Conservation (phyloP, 192 early-diverging fungal genomes). For the Jimgerdemannia flammicorona region DNA sequence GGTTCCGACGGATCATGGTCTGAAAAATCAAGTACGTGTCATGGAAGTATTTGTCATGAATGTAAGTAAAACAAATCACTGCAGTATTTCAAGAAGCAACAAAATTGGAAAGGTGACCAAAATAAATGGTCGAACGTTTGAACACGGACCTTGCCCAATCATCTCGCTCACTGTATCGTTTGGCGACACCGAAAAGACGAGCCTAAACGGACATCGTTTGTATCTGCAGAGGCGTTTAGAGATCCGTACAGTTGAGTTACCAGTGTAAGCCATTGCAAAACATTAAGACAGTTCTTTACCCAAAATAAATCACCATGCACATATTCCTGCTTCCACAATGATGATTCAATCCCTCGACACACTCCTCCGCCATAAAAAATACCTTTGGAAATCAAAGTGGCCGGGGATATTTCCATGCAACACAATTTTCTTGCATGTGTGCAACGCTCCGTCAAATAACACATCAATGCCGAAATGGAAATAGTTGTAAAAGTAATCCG, state of each 20-base stretch:
- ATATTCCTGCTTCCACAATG: neutral
- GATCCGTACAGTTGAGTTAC: neutral
- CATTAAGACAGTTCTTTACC: neutral
- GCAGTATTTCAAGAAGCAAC: neutral
- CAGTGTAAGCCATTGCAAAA: neutral
- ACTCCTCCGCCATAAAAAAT: neutral
- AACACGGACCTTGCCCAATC: neutral
- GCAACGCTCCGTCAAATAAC: constrained; percentile 60
- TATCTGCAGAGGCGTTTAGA: constrained; percentile 28
- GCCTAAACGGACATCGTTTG: constrained; percentile 50
- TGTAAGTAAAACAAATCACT: neutral
- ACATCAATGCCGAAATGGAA: constrained; percentile 72
- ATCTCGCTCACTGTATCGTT: constrained; percentile 1
- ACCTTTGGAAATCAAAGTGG: constrained; percentile 68
- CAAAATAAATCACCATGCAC: neutral
- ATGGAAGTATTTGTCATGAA: neutral
- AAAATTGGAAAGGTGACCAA: constrained; percentile 6
- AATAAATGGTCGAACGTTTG: constrained; percentile 2
- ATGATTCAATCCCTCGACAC: constrained; percentile 12
- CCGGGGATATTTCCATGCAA: constrained; percentile 70
- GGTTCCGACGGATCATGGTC: neutral
- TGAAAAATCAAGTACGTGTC: too few species aligned
- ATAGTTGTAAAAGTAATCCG: constrained; percentile 78
- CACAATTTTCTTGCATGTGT: constrained; percentile 68
- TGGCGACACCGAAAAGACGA: constrained; percentile 29